Evolutionary conservation across 176 grass and related monocot genomes (phyloP).

Genomic region (Ensete glaucum): DNA sequence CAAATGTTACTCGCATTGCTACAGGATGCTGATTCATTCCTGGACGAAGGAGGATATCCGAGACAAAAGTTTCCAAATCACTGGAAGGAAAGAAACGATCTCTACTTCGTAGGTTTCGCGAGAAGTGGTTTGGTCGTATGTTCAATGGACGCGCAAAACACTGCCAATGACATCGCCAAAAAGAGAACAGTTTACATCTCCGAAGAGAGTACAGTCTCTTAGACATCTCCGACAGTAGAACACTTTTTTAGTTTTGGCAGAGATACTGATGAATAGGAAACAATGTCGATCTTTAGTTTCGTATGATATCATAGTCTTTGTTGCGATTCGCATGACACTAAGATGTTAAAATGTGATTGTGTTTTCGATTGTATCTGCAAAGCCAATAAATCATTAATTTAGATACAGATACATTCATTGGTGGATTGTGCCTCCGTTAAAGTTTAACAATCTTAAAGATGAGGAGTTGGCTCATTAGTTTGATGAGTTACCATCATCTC

Average conservation of each 20-base stretch:
- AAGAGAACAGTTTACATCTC: constrained; percentile 7
- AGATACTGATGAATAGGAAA: neutral
- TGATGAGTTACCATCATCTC: no score
- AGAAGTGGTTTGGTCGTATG: constrained; percentile 20
- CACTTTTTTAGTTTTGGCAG: neutral
- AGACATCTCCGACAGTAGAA: neutral
- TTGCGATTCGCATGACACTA: no score
- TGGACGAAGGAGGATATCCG: constrained; percentile 16
- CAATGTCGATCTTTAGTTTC: neutral
- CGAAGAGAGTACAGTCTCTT: neutral
- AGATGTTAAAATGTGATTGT: no score
- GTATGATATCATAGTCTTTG: neutral
- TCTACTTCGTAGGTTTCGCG: constrained; percentile 27
- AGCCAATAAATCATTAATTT: no score
- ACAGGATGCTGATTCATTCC: neutral
- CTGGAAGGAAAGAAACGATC: constrained; percentile 32
- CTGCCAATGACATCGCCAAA: constrained; percentile 17
- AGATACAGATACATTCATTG: no score
- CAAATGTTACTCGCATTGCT: neutral
- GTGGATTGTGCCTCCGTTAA: no score
- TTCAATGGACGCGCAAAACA: constrained; percentile 24
- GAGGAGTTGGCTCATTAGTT: no score
- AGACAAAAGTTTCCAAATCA: constrained; percentile 19
- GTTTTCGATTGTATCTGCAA: no score
- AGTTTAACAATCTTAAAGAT: no score